These are phyloP conservation scores for Asparagopsis taxiformis DNA, from an alignment of 31 red algal species.

Conservation along the genomic window DNA sequence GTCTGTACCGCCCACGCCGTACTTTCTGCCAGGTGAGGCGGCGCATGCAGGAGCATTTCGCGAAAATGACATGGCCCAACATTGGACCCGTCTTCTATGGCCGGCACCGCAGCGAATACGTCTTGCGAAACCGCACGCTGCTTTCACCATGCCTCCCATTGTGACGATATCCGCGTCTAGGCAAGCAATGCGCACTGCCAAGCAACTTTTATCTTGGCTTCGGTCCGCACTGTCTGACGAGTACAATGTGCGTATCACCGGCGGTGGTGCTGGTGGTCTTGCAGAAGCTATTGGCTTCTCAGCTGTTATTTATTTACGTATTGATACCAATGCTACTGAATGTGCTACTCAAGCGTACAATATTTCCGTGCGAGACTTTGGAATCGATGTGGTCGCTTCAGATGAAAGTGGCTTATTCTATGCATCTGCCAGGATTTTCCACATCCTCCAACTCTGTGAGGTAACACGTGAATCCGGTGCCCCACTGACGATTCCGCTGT, in stretches of 20 bases:
- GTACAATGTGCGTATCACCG: conserved; percentile 1
- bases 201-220: too few relatives aligned
- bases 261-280: conserved; percentile 28
- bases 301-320: conserved; percentile 9
- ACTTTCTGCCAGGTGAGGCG: conserved; percentile 7
- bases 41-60: not conserved
- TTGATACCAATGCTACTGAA: conserved; percentile 15
- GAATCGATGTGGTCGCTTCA: conserved; percentile 21
- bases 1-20: conserved; percentile 3
- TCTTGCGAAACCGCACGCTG: not conserved
- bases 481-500: conserved; percentile 12
- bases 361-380: conserved; percentile 18
- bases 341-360: conserved; percentile 14
- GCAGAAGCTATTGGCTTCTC: conserved; percentile 23
- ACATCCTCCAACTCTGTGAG: conserved; percentile 4
- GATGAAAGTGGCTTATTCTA: conserved; percentile 22
- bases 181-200: too few relatives aligned
- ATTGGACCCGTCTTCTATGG: conserved; percentile 12
- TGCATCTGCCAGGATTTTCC: conserved; percentile 1
- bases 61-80: too few relatives aligned
- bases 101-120: conserved; percentile 10
- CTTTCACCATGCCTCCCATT: conserved; percentile 21
- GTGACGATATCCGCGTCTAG: conserved; percentile 18
- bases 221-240: too few relatives aligned
- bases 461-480: not conserved